Evolutionary conservation across 2,329 filamentous ascomycete species (phyloP), one percentile per base, ranked within the genome.

Genomic region (Fusarium beomiforme): DNA sequence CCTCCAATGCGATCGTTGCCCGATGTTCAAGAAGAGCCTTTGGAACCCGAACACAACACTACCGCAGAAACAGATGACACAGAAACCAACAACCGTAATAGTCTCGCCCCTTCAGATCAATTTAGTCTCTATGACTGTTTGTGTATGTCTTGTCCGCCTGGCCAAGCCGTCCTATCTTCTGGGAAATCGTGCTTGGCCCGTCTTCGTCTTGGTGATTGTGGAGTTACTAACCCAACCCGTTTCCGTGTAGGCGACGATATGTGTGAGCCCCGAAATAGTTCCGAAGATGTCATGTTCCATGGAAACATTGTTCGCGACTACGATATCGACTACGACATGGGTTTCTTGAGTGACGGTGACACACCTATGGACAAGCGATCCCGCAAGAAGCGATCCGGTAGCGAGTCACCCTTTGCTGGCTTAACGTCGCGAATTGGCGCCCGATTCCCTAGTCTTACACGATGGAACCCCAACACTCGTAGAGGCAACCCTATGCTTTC

Each of bases 21-120:
- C 19, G 93, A 96, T 76, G 92, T 98, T 23, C 89, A 94, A 76
- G 95, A 98, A 80, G 94, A 97, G 76, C 90, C 92, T 4, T 82
- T 90, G 43, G 92, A 95, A 79, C 88, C 87, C 58, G 92, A 92
- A 24, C 88, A 90, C 37, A 47, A 13, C 59, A 31, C 34, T 55
- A 31, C 34, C 43, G 8, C 3, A 29, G 29, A 29, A 17, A 37
- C 47, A 51, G 24, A 65, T 21, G 24, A 49, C 24, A 36, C 46
- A 24, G 39, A 51, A 19, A 37, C 29, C 31, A 86, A 87, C 57
- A 84, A 85, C 53, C 82, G 86, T 64, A 84, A 86, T 31, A 84
- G 87, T 64, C 83, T 86, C 44, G 81, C 81, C 43, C 61, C 61
- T 50, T 34, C 67, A 11, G 76, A 78, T 29, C 78, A 81, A 26